Evolutionary conservation across 441 rosid genomes (phyloP), one percentile per base, ranked within the genome.

Genomic region (Rhodomyrtus psidioides): DNA sequence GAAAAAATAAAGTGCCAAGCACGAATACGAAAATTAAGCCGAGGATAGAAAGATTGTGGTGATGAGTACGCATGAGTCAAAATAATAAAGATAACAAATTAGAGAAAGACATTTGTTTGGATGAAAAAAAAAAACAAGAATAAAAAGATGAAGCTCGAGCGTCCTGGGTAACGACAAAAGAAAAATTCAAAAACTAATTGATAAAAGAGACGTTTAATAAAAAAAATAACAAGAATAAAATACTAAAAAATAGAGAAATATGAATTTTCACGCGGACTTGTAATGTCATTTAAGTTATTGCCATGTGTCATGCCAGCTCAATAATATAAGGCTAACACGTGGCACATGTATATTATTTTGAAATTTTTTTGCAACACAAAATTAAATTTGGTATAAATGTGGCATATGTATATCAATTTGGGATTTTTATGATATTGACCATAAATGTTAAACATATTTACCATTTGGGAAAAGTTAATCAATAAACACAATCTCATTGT

Each of bases 321-420:
- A 4, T 59, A 6, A 59, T 59, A n/a, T 59, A 0, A 59, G 0
- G 4, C 2, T 27, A n/a, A 58, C 27, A 27, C 15, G 39, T 1
- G 5, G 9, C 2, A 7, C 39, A 15, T 27, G 9, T 0, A 0
- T 58, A 58, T 58, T 42, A 42, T 42, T 42, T 42, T 6, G 1
- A 42, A 42, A 6, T 6, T 6, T 6, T 42, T 42, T 3, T 42
- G 7, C 4, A 6, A 58, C 62, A 58, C 30, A 12, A 58, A 58
- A 42, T 42, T 6, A 6, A 42, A 6, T 42, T 42, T 42, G 46
- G 46, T 42, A 42, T 59, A 14, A 59, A 14, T 14, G 21, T 1
- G 5, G 4, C 1, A 3, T 10, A 7, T 27, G 21, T 0, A 0
- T 6, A 27, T 6, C 5, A 3, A 27, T 27, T 59, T 7, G 21